Conservation (phyloP, 768 basidiomycete species). For the Lactarius akahatsu region DNA sequence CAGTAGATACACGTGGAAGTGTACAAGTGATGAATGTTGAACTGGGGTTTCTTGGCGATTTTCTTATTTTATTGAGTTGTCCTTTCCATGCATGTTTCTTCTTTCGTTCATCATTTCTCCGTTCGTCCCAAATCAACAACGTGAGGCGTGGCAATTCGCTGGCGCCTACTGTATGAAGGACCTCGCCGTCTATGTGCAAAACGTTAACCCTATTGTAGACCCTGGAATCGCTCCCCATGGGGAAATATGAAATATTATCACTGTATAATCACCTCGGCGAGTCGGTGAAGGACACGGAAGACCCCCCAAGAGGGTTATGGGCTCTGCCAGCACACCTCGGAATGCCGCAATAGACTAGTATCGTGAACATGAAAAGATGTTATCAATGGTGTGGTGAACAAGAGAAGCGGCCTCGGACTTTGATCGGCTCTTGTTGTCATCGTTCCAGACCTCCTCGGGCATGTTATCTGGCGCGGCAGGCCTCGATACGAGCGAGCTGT, state of each 20-base stretch:
- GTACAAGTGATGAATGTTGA: conserved; percentile 37
- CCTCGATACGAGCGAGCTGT: neutral
- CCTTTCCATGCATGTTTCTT: neutral
- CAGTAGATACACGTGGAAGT: conserved; percentile 49
- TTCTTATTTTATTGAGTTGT: neutral
- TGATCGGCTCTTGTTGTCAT: neutral
- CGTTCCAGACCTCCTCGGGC: neutral
- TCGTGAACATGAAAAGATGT: neutral
- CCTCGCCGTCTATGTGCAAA: neutral
- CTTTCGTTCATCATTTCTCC: neutral
- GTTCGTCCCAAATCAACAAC: neutral
- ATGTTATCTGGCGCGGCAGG: neutral
- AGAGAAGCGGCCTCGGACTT: neutral
- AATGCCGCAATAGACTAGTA: too few species aligned
- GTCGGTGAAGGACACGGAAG: neutral
- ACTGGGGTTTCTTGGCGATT: neutral
- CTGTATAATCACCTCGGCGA: neutral
- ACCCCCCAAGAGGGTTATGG: neutral
- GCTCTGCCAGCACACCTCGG: neutral
- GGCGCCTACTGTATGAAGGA: neutral
- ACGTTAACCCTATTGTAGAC: neutral
- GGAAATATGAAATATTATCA: neutral
- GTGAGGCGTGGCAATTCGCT: neutral
- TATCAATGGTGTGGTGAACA: neutral
- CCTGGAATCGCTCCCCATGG: neutral